These are phyloP conservation scores for Leccinum barrowsii DNA, from an alignment of 768 basidiomycete species.

Conservation along the genomic window DNA sequence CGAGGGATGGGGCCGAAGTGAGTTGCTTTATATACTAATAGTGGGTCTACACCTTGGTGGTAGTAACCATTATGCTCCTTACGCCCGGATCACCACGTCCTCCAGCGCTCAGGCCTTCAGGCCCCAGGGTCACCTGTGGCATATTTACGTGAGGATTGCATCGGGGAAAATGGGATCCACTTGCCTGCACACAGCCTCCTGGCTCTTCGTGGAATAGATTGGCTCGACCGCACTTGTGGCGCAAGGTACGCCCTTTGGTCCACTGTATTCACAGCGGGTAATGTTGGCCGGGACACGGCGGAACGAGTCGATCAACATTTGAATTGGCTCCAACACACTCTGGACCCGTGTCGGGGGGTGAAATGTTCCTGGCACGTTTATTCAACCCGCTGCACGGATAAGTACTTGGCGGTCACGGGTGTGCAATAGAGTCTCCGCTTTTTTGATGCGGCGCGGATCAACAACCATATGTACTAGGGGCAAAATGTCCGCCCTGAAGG, in stretches of 20 bases:
- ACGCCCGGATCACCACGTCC: background rate
- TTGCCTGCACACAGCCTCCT: background rate
- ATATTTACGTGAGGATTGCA: background rate
- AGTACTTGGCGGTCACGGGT: background rate
- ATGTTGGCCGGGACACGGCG: background rate
- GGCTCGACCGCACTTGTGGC: background rate
- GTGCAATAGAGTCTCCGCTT: background rate
- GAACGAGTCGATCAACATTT: background rate
- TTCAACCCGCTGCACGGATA: background rate
- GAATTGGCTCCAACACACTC: background rate
- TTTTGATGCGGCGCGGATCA: background rate
- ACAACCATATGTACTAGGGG: background rate
- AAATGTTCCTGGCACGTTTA: background rate
- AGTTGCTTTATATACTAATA: constrained; percentile 2
- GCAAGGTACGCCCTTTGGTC: background rate
- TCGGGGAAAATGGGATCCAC: background rate
- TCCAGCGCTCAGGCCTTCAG: background rate
- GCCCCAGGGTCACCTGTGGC: background rate
- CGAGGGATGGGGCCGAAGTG: background rate
- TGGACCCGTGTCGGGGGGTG: background rate
- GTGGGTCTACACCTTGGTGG: background rate
- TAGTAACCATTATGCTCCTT: background rate
- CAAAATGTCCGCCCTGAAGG: background rate
- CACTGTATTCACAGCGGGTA: background rate
- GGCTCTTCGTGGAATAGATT: background rate